Percentiles rank a stretch among this genome's conserved stretches.
Conservation (phyloP, 2,329 filamentous ascomycete species). For the Venturia oleaginea region DNA sequence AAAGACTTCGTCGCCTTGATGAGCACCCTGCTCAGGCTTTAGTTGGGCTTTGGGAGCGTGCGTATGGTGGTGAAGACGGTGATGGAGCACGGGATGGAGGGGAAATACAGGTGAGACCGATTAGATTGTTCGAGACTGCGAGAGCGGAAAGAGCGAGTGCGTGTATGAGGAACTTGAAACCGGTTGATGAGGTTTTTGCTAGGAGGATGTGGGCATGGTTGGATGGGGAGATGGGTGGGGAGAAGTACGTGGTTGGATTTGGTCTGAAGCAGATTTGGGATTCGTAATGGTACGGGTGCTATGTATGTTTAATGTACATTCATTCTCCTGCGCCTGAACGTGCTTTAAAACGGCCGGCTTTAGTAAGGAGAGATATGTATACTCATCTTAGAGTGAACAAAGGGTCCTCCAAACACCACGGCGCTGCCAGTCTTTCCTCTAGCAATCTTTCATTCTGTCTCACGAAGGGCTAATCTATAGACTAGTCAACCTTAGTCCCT, state of each 20-base stretch:
- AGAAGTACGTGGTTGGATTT: constrained; percentile 20
- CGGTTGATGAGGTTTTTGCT: background rate
- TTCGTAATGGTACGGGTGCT: too few relatives aligned
- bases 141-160: background rate
- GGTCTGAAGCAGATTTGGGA: too few relatives aligned
- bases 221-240: background rate
- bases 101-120: background rate
- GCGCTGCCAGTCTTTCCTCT: too few relatives aligned
- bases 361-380: too few relatives aligned
- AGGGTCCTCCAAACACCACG: too few relatives aligned
- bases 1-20: background rate
- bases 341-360: too few relatives aligned
- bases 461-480: too few relatives aligned
- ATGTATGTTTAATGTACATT: too few relatives aligned
- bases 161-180: background rate
- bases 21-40: background rate
- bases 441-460: too few relatives aligned
- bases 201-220: background rate
- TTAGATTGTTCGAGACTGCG: background rate
- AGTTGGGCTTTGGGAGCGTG: background rate
- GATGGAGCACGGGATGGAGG: background rate
- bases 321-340: too few relatives aligned
- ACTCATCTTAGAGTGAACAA: too few relatives aligned
- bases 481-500: too few relatives aligned
- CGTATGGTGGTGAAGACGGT: background rate